A percentile compares a stretch with the other conserved stretches of the same genome.
phyloP scores from a whole-genome alignment of 2,329 filamentous ascomycete genomes.

The Rhynchosporium graminicola region DNA sequence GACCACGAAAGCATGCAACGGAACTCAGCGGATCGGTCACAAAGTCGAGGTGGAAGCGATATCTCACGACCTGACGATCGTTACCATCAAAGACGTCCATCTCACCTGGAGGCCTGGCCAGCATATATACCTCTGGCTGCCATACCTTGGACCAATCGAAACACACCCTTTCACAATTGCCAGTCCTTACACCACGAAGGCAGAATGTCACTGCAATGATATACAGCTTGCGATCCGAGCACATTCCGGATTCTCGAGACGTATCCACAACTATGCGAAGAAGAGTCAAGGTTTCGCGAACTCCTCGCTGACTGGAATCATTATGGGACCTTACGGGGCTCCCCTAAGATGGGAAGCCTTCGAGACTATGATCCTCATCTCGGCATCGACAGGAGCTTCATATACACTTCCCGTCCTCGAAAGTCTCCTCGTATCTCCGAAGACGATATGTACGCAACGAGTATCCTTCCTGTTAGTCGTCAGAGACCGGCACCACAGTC shows the following conservation, averaged over 20 bases:
- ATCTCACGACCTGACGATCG: slow-evolving; percentile 54
- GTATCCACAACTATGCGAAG: slow-evolving; percentile 51
- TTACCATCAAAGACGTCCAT: slow-evolving; percentile 61
- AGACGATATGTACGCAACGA: slow-evolving; percentile 51
- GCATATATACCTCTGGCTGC: slow-evolving; percentile 62
- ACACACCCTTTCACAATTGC: slow-evolving; percentile 64
- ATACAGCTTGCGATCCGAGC: slow-evolving; percentile 60
- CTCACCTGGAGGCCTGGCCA: slow-evolving; percentile 62
- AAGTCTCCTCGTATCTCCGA: slow-evolving; percentile 48
- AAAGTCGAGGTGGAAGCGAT: slow-evolving; percentile 51
- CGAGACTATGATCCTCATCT: slow-evolving; percentile 60
- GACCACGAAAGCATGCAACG: slow-evolving; percentile 27
- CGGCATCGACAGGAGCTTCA: slow-evolving; percentile 63
- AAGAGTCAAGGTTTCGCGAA: slow-evolving; percentile 41
- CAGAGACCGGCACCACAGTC: slow-evolving; percentile 53
- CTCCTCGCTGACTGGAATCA: slow-evolving; percentile 47
- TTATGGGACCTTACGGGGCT: slow-evolving; percentile 57
- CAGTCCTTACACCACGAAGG: slow-evolving; percentile 51
- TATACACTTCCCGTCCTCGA: slow-evolving; percentile 62
- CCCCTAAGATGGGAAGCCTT: slow-evolving; percentile 59
- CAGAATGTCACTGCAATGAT: slow-evolving; percentile 47
- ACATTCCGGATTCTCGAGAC: slow-evolving; percentile 58
- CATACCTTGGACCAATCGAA: slow-evolving; percentile 54
- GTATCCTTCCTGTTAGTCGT: slow-evolving; percentile 57
- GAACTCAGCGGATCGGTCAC: slow-evolving; percentile 51